phyloP scores from a whole-genome alignment of 441 rosid genomes.

The Codiaeum variegatum region DNA sequence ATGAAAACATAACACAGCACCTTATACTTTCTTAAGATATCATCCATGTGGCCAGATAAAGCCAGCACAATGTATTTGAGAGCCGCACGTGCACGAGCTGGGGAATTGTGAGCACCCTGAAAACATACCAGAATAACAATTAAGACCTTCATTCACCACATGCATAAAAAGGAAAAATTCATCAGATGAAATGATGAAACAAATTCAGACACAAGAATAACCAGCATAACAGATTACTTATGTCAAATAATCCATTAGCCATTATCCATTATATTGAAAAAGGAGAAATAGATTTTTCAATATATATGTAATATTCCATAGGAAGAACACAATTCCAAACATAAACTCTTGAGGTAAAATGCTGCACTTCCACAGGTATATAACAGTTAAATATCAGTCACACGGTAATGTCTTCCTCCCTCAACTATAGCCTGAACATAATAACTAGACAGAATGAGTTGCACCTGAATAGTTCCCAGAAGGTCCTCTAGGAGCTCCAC shows the following conservation, averaged over 20 bases:
- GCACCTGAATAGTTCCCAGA: conserved; percentile 71
- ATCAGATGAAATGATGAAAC: conserved; percentile 3
- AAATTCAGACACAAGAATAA: conserved; percentile 4
- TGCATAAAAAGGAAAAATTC: conserved; percentile 7
- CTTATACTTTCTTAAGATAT: conserved; percentile 73
- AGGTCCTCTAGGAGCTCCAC: conserved; percentile 83
- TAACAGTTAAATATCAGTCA: conserved; percentile 7
- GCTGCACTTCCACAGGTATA: not conserved
- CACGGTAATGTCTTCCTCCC: not conserved
- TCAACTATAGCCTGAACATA: conserved; percentile 10
- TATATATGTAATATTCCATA: not conserved
- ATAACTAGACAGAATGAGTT: conserved; percentile 5
- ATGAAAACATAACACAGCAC: conserved; percentile 30
- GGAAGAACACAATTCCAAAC: not conserved
- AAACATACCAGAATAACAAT: conserved; percentile 22
- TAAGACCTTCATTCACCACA: conserved; percentile 13
- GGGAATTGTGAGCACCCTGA: conserved; percentile 54
- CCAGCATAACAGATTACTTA: not conserved
- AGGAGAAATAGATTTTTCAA: not conserved
- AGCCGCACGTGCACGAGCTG: conserved; percentile 63
- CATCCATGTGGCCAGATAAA: conserved; percentile 83
- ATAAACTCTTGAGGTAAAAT: not conserved
- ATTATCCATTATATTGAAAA: no score
- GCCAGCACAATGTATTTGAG: conserved; percentile 76
- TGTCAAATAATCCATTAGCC: not conserved